phyloP scores from a whole-genome alignment of 2,329 filamentous ascomycete genomes.

The Fusarium sp. region DNA sequence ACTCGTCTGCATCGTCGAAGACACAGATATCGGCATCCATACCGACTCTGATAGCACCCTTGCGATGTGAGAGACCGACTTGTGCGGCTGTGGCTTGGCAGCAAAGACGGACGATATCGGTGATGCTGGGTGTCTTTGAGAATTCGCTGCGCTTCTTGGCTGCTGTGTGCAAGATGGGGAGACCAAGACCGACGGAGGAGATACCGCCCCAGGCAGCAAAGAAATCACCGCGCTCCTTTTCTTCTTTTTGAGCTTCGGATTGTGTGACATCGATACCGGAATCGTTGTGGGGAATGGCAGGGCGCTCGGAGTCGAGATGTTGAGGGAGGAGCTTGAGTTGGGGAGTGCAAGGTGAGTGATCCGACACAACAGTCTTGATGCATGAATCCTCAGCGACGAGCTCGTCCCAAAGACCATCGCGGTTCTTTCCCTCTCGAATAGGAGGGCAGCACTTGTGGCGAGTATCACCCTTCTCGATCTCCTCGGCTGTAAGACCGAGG shows the following conservation, averaged over 20 bases:
- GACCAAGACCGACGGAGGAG: slow-evolving; percentile 89
- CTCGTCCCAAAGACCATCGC: slow-evolving; percentile 89
- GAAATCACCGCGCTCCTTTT: slow-evolving; percentile 78
- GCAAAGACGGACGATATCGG: slow-evolving; percentile 88
- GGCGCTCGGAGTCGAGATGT: slow-evolving; percentile 60
- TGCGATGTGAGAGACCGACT: slow-evolving; percentile 80
- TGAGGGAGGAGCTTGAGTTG: slow-evolving; percentile 88
- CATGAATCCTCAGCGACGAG: slow-evolving; percentile 78
- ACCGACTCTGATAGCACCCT: slow-evolving; percentile 84
- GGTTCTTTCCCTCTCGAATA: slow-evolving; percentile 84
- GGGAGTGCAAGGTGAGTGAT: slow-evolving; percentile 96
- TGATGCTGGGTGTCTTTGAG: slow-evolving; percentile 64
- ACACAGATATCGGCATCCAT: slow-evolving; percentile 93
- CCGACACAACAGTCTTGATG: slow-evolving; percentile 91
- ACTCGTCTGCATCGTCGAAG: slow-evolving; percentile 86
- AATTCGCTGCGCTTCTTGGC: slow-evolving; percentile 70
- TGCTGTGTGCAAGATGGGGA: slow-evolving; percentile 90
- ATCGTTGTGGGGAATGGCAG: slow-evolving; percentile 62
- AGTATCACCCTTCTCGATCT: slow-evolving; percentile 86
- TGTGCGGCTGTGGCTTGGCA: slow-evolving; percentile 88
- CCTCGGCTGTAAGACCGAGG: slow-evolving; percentile 84
- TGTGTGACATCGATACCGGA: slow-evolving; percentile 65
- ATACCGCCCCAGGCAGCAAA: slow-evolving; percentile 98
- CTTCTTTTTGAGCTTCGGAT: slow-evolving; percentile 49
- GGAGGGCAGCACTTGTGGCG: slow-evolving; percentile 96